Conservation (phyloP, 164 flowering plant genomes). For the Euptelea pleiosperma region DNA sequence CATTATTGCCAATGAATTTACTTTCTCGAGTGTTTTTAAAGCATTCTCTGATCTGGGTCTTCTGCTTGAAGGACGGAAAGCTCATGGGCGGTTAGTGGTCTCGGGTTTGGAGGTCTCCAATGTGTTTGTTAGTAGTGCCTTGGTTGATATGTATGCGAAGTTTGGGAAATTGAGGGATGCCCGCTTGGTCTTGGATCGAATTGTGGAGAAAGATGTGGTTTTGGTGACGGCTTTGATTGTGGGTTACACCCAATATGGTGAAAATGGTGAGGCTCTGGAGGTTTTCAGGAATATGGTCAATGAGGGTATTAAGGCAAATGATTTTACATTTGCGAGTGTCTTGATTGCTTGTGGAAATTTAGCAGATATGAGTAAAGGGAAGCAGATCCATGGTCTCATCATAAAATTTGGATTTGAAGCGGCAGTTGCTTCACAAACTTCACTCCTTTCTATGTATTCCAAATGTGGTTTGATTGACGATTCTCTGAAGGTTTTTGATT, state of each 20-base stretch:
- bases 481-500: constrained; percentile 41
- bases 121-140: constrained; percentile 53
- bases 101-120: constrained; percentile 40
- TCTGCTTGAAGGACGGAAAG: constrained; percentile 28
- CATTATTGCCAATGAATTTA: constrained; percentile 40
- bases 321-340: constrained; percentile 46
- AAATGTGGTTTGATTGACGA: constrained; percentile 46
- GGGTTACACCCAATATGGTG: constrained; percentile 46
- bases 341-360: constrained; percentile 50
- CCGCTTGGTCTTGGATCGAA: constrained; percentile 29
- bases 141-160: constrained; percentile 57
- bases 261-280: constrained; percentile 37
- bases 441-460: constrained; percentile 61
- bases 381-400: constrained; percentile 42
- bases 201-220: constrained; percentile 50
- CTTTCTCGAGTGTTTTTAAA: constrained; percentile 42
- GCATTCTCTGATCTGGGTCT: constrained; percentile 45
- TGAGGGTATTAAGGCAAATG: constrained; percentile 42
- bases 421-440: constrained; percentile 43
- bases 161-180: constrained; percentile 47
- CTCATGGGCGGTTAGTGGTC: constrained; percentile 49
- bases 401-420: constrained; percentile 38
- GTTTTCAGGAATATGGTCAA: constrained; percentile 38
- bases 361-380: constrained; percentile 33
- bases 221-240: constrained; percentile 55